phyloP scores from a whole-genome alignment of 345 rosid genomes.

The Brassica napus region DNA sequence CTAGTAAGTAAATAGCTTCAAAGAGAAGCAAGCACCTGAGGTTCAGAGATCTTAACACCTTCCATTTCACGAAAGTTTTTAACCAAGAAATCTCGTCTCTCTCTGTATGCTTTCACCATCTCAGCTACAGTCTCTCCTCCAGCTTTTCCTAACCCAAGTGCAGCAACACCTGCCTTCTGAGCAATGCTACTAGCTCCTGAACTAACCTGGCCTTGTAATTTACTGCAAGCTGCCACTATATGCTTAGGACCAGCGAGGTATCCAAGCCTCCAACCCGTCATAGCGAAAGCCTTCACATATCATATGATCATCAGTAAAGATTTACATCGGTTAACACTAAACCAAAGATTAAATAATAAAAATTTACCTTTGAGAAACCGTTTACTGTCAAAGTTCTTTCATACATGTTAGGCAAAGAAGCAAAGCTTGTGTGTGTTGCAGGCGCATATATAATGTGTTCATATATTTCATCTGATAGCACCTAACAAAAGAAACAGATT shows the following conservation, averaged over 20 bases:
- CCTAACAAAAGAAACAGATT: slow-evolving; percentile 44
- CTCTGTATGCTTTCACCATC: slow-evolving; percentile 90
- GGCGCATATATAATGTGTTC: slow-evolving; percentile 97
- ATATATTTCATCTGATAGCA: slow-evolving; percentile 92
- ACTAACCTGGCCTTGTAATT: slow-evolving; percentile 92
- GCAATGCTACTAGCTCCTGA: slow-evolving; percentile 94
- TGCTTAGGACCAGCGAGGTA: slow-evolving; percentile 92
- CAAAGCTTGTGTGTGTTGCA: slow-evolving; percentile 89
- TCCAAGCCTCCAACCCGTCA: slow-evolving; percentile 99
- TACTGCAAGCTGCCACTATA: slow-evolving; percentile 90
- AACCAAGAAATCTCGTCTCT: slow-evolving; percentile 87
- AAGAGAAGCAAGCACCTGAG: slow-evolving; percentile 61
- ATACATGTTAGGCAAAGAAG: slow-evolving; percentile 92
- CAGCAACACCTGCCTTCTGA: slow-evolving; percentile 90
- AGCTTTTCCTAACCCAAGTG: slow-evolving; percentile 93
- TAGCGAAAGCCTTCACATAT: slow-evolving; percentile 86
- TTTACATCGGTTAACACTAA: neutral
- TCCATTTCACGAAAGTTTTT: slow-evolving; percentile 71
- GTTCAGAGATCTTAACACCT: slow-evolving; percentile 82
- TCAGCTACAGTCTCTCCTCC: slow-evolving; percentile 84
- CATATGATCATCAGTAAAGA: neutral
- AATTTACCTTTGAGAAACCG: slow-evolving; percentile 90
- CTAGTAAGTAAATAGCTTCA: neutral
- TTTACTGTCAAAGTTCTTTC: slow-evolving; percentile 93
- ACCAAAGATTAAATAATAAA: neutral